A percentile compares a stretch with the other conserved stretches of the same genome.
Conservation (phyloP, 2,329 filamentous ascomycete genomes). For the Chaetomiaceae sp. region DNA sequence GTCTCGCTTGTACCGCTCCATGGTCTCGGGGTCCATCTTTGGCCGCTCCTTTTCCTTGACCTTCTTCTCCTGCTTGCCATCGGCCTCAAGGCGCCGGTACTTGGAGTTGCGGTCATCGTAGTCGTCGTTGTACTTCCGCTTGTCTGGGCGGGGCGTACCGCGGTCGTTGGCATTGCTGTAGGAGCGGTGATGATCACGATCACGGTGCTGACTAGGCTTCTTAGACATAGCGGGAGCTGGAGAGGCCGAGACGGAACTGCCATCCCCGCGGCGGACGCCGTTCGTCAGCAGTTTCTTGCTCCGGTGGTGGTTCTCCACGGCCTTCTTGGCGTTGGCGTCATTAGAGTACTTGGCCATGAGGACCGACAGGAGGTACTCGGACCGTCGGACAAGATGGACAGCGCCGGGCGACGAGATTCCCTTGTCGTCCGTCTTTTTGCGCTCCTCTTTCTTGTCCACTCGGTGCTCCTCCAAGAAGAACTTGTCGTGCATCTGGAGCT, state of each 20-base stretch:
- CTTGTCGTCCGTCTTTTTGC: conserved; percentile 71
- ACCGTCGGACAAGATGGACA: conserved; percentile 89
- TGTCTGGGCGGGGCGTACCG: conserved; percentile 50
- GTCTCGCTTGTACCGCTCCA: conserved; percentile 33
- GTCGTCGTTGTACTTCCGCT: conserved; percentile 57
- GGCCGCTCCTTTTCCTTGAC: conserved; percentile 38
- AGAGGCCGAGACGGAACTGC: conserved; percentile 62
- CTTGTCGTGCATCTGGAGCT: conserved; percentile 81
- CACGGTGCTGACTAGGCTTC: conserved; percentile 42
- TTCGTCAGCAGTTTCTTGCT: conserved; percentile 78
- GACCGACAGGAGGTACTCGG: conserved; percentile 93
- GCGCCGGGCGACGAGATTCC: conserved; percentile 91
- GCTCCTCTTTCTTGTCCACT: conserved; percentile 96
- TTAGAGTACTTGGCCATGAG: conserved; percentile 78
- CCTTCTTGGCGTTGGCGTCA: conserved; percentile 69
- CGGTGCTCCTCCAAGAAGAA: conserved; percentile 96
- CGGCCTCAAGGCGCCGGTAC: conserved; percentile 47
- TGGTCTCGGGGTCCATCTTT: conserved; percentile 33
- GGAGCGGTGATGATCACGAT: conserved; percentile 47
- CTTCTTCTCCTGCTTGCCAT: conserved; percentile 30
- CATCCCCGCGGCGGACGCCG: conserved; percentile 56
- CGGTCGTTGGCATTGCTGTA: conserved; percentile 49
- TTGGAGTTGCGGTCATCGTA: conserved; percentile 47
- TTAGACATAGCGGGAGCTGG: conserved; percentile 56
- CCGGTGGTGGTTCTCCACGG: conserved; percentile 87